Percentiles rank a stretch among this genome's conserved stretches.
Conservation (phyloP, 768 basidiomycete species). For the Serpula lacrymans region DNA sequence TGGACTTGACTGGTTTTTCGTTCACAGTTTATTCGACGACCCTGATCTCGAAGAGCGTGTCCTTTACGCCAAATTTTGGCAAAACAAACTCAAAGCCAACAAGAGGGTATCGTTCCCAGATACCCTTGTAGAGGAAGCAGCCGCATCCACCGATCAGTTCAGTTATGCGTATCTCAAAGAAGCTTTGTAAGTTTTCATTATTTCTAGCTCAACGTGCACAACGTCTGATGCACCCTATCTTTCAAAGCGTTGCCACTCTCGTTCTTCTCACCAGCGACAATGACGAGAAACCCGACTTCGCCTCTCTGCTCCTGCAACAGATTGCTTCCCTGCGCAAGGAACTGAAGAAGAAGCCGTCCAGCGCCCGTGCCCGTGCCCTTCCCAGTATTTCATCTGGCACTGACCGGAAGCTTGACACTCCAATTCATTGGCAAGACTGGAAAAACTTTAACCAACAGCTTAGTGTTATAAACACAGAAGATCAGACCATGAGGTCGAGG, state of each 20-base stretch:
- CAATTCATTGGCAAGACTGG: no score
- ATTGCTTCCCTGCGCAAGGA: conserved; percentile 64
- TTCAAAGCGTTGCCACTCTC: conserved; percentile 65
- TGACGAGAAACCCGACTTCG: conserved; percentile 49
- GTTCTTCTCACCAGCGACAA: conserved; percentile 57
- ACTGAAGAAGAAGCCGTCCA: conserved; percentile 55
- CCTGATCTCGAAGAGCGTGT: conserved; percentile 62
- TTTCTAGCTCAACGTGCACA: not conserved
- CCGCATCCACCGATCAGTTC: conserved; percentile 59
- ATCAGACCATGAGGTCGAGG: no score
- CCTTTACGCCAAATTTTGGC: conserved; percentile 78
- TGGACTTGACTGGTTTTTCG: conserved; percentile 1
- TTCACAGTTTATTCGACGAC: conserved; percentile 64
- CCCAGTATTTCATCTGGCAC: no score
- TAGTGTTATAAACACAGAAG: no score
- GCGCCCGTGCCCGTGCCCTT: no score
- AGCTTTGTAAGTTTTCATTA: conserved; percentile 65
- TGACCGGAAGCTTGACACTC: no score
- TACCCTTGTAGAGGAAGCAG: conserved; percentile 55
- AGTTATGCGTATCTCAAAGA: conserved; percentile 90
- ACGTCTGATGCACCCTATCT: not conserved
- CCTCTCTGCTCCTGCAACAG: conserved; percentile 47
- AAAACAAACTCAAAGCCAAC: conserved; percentile 66
- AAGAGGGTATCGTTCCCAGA: conserved; percentile 66
- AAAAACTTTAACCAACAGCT: no score